Base-by-base conservation (phyloP, 2,329 filamentous ascomycete genomes). In the Cladorrhinum sp. region DNA sequence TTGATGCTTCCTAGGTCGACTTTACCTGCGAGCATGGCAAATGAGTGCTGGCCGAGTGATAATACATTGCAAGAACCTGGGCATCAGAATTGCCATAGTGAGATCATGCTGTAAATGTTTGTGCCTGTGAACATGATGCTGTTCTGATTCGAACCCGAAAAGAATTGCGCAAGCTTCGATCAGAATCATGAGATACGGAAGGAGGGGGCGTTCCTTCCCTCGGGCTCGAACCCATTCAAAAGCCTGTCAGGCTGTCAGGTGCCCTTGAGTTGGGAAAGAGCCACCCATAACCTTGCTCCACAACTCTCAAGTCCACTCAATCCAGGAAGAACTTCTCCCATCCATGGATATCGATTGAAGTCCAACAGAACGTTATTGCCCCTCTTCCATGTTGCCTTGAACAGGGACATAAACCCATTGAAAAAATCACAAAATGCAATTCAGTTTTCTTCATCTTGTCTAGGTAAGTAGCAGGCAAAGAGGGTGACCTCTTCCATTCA, bases 1-100 rank as follows among this genome's bases (percentile, higher is more conserved):
- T 61, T 57, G 62, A 68, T 63, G 56, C 49, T 64, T 58, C 66
- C 66, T 12, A 68, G 55, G 49, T 65, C 62, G 8, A 67, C 18
- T 4, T 53, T 36, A 18, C 41, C 41, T 45, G 7, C n/a, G 18
- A 22, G 41, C 41, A 45, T 45, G 16, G 41, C 41, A 45, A 45
- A 18, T 45, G 41, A 13, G 20, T 45, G 8, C 41, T 45, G 41
- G 41, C 16, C 6, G 16, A 45, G 41, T 45, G n/a, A 45, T 22
- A 20, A 45, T 20, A 7, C 41, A 45, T 45, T 45, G 41, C 41
- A 22, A 45, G 7, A 20, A 45, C 20, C 16, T 16, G n/a, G 41
- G 41, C 41, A 45, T 45, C 41, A 45, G 16, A 45, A 45, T 12
- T 45, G 41, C 8, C 41, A 45, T 22, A 45, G 16, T 22, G 41